Evolutionary conservation across 345 rosid species (phyloP).

Genomic region (Lepidium africanum): DNA sequence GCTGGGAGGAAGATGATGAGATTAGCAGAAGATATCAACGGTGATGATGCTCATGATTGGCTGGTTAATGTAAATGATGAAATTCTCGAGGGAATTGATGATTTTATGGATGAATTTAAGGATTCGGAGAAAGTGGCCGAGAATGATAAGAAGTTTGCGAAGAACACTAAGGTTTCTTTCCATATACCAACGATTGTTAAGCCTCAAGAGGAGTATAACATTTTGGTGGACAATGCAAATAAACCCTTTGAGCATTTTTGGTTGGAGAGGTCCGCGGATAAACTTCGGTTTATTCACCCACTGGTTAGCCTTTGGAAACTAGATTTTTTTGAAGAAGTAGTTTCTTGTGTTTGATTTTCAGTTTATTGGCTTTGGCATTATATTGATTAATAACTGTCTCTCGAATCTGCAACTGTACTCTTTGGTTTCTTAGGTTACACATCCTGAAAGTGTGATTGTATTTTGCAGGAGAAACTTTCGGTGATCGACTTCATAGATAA

Average conservation of each 20-base stretch:
- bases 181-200: conserved; percentile 59
- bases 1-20: conserved; percentile 30
- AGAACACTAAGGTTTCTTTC: conserved; percentile 50
- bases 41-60: conserved; percentile 55
- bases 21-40: conserved; percentile 30
- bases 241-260: conserved; percentile 71
- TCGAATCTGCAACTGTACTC: not conserved
- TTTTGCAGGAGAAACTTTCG: conserved; percentile 57
- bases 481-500: conserved; percentile 68
- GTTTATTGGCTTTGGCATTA: not conserved
- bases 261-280: conserved; percentile 72
- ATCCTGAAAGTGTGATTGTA: not conserved
- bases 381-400: not conserved
- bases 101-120: conserved; percentile 40
- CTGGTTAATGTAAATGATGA: conserved; percentile 55
- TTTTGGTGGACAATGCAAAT: conserved; percentile 60
- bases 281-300: conserved; percentile 56
- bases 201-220: conserved; percentile 71
- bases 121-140: conserved; percentile 8
- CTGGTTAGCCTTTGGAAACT: conserved; percentile 35
- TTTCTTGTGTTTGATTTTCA: not conserved
- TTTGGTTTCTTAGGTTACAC: not conserved
- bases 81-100: conserved; percentile 44
- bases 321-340: not conserved
- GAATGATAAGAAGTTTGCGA: conserved; percentile 29